phyloP scores from a whole-genome alignment of 495 filamentous ascomycete genomes.

The Margaritispora aquatica region DNA sequence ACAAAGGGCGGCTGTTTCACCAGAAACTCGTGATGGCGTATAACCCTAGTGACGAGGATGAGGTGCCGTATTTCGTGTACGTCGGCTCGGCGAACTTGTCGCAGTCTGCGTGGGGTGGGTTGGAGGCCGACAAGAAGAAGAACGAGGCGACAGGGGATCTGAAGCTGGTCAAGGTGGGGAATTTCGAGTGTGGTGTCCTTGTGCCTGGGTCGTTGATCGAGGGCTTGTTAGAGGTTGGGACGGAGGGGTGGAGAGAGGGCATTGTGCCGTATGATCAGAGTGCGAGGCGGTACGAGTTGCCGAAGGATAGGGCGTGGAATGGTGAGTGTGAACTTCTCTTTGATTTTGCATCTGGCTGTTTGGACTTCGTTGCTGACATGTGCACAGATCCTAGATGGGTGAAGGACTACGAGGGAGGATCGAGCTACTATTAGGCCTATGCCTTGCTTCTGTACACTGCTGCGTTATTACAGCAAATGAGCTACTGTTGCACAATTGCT shows the following conservation, averaged over 20 bases:
- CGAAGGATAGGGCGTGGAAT: slow-evolving; percentile 19
- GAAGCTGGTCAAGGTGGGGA: slow-evolving; percentile 16
- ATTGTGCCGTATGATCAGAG: slow-evolving; percentile 20
- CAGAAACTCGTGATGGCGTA: slow-evolving; percentile 21
- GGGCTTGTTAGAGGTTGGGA: slow-evolving; percentile 13
- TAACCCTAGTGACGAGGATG: slow-evolving; percentile 7
- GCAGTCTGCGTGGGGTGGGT: slow-evolving; percentile 19
- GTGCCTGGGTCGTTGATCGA: slow-evolving; percentile 17
- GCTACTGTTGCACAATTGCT: too few relatives aligned
- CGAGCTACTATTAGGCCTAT: not conserved
- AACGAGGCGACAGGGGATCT: slow-evolving; percentile 13
- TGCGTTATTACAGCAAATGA: too few relatives aligned
- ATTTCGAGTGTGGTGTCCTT: slow-evolving; percentile 22
- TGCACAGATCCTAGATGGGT: not conserved
- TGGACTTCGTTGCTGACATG: not conserved
- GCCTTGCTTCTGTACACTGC: too few relatives aligned
- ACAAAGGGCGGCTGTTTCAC: slow-evolving; percentile 17
- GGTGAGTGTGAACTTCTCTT: slow-evolving; percentile 4
- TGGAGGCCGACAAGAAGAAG: slow-evolving; percentile 16
- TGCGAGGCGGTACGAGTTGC: slow-evolving; percentile 4
- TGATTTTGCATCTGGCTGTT: too few relatives aligned
- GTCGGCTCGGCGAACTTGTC: slow-evolving; percentile 23
- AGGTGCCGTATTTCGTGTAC: slow-evolving; percentile 15
- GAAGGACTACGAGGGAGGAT: not conserved
- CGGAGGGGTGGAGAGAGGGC: slow-evolving; percentile 14